Conservation (phyloP, 2,329 filamentous ascomycete species). For the Diaporthe amygdali region DNA sequence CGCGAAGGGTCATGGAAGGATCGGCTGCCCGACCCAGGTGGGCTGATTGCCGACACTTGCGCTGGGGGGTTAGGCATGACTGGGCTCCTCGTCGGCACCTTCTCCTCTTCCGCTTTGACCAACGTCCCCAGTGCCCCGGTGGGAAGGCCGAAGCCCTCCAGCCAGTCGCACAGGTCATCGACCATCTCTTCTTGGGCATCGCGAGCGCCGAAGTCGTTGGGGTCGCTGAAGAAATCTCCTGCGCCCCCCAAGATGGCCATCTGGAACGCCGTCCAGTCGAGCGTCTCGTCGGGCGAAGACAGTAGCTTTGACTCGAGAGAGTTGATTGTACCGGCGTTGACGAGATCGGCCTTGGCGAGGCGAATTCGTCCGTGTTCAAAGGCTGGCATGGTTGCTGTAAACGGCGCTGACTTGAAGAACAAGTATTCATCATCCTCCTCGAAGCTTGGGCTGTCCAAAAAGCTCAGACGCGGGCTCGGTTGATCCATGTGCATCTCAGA, state of each 20-base stretch:
- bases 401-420: conserved; percentile 54
- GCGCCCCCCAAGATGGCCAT: conserved; percentile 66
- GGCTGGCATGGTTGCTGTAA: conserved; percentile 51
- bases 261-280: conserved; percentile 71
- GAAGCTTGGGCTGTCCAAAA: conserved; percentile 14
- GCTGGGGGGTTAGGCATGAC: background rate
- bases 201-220: conserved; percentile 43
- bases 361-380: conserved; percentile 63
- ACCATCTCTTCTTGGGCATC: conserved; percentile 30
- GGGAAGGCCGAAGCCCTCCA: conserved; percentile 54
- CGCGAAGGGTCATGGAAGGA: conserved; percentile 18
- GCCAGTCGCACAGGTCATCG: conserved; percentile 57
- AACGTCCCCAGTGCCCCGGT: conserved; percentile 44
- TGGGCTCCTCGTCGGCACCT: background rate
- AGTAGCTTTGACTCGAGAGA: conserved; percentile 34
- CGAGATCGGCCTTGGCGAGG: conserved; percentile 50
- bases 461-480: conserved; percentile 28
- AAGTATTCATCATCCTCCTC: conserved; percentile 46
- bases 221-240: conserved; percentile 54
- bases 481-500: conserved; percentile 1
- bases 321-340: conserved; percentile 26
- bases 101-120: conserved; percentile 26
- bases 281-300: conserved; percentile 51
- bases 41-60: conserved; percentile 4
- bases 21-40: conserved; percentile 1